Base-by-base conservation (phyloP, 2,329 filamentous ascomycete genomes). In the Pestalotiopsis fici region DNA sequence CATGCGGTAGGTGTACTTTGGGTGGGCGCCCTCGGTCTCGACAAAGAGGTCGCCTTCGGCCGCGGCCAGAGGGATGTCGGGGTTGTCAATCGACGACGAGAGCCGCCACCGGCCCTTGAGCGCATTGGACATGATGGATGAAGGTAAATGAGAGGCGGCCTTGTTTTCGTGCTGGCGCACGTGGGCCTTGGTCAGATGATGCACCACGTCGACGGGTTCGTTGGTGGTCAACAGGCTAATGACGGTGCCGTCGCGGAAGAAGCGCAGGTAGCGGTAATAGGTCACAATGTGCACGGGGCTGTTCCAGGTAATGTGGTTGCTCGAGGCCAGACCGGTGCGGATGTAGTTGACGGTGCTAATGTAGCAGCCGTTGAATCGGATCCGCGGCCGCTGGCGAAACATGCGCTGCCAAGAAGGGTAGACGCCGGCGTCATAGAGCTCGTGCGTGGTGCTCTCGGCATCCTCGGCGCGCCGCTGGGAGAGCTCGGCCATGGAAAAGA, bases 311-410 rank as follows among this genome's bases (percentile, higher is more conserved):
- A 91, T 82, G 65, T 90, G 90, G 70, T 90, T 91, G 23, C 88
- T 86, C 3, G 89, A 90, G 12, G 90, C 86, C 68, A 92, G 92
- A 37, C 96, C 96, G 0, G 93, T 84, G 27, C 96, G 92, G 62
- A 93, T 90, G 81, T 99, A 99, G 82, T 98, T 98, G 68, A 97
- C 94, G 0, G 95, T 98, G 78, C 90, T 93, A 79, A 99, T 98
- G 82, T 99, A 99, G 80, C 94, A 92, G 28, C 96, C 96, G 74
- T 96, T 96, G 84, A 97, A 99, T 67, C 96, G 93, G 68, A 98
- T 87, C 56, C 96, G 91, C 2, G 96, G 95, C 15, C 94, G 91
- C 4, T 85, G 83, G 50, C 92, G 93, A 82, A 97, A 97, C 83
- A 97, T 93, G 65, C 83, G 79, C 74, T 87, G 82, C 88, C 88